Evolutionary conservation across 352 stramenopile genomes (phyloP), one percentile per base, ranked within the genome.

Genomic region (Pythium apleroticum): DNA sequence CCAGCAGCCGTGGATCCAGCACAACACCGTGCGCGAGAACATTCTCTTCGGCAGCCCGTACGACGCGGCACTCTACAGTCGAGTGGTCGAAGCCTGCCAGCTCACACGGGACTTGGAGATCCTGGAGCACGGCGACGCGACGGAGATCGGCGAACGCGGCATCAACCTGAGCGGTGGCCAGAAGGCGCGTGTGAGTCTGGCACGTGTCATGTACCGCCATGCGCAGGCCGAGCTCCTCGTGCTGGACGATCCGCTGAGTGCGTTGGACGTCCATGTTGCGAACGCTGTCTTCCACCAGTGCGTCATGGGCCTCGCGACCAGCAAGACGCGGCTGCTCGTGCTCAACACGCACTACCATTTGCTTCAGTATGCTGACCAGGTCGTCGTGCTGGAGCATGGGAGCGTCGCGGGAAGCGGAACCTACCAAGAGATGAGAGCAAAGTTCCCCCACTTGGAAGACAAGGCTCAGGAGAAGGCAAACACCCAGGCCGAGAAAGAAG

Each of bases 101-200:
- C 72, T 98, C n/a, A 55, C 72, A 1, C 76, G 85, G 27, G 95
- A 99, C 71, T 68, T 99, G 27, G 72, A 74, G 24, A 66, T 92
- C 17, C 68, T 99, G 12, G 81, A 88, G 0, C 72, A 81, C 60
- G 93, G 94, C 10, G 95, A 99, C 72, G 31, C 71, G 62, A 98
- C 93, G 9, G 93, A 98, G 71, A 98, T 98, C 52, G 96, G 95
- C 31, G 95, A 98, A 74, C 95, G 94, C 33, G 96, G 97, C 1
- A 92, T 99, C 27, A 99, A 97, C 61, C 71, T 99, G 10, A 96
- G 75, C 8, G 94, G 96, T 19, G 96, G 96, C 9, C 93, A 99
- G 69, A 97, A 98, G 73, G 74, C 76, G 25, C 82, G 94, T 22
- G 77, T 97, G 30, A 79, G 77, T 7, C 68, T 98, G 4, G 93